These are phyloP conservation scores for Golubevia sp. DNA, from an alignment of 1,284 basidiomycete species.

Conservation along the genomic window DNA sequence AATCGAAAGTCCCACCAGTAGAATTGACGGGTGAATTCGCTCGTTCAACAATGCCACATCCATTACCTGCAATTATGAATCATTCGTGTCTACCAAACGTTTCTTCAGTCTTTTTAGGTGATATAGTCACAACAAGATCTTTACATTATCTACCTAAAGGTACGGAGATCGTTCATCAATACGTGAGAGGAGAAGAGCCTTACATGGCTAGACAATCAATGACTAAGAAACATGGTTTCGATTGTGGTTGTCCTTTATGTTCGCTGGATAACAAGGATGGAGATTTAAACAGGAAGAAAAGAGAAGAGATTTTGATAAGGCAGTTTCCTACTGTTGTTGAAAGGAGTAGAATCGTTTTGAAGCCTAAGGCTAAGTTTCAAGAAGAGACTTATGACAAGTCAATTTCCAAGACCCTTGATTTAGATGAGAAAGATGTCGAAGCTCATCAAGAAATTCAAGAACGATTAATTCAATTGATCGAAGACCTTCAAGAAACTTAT, in stretches of 20 bases:
- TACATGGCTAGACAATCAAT: constrained; percentile 37
- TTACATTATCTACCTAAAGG: constrained; percentile 39
- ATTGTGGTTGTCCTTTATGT: constrained; percentile 46
- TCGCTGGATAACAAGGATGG: constrained; percentile 41
- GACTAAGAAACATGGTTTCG: constrained; percentile 54
- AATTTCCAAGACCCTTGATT: constrained; percentile 18
- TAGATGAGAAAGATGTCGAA: constrained; percentile 14
- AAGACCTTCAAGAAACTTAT: constrained; percentile 39
- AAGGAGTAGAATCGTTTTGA: constrained; percentile 40
- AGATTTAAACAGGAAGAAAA: constrained; percentile 17
- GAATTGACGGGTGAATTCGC: not conserved
- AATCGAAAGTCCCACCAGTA: not conserved
- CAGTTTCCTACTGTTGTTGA: constrained; percentile 38
- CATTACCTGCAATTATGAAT: constrained; percentile 57
- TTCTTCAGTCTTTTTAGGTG: constrained; percentile 55
- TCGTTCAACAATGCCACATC: constrained; percentile 51
- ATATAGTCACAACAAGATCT: constrained; percentile 51
- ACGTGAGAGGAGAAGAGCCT: constrained; percentile 51
- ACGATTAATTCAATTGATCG: constrained; percentile 5
- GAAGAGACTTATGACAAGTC: too few relatives aligned
- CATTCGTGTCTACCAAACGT: constrained; percentile 58
- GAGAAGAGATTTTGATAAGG: constrained; percentile 34
- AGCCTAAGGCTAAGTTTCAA: constrained; percentile 30
- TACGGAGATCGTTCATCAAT: constrained; percentile 58
- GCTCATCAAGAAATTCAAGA: too few relatives aligned